Evolutionary conservation across 2,329 filamentous ascomycete genomes (phyloP).

Genomic region (Beauveria varroae): DNA sequence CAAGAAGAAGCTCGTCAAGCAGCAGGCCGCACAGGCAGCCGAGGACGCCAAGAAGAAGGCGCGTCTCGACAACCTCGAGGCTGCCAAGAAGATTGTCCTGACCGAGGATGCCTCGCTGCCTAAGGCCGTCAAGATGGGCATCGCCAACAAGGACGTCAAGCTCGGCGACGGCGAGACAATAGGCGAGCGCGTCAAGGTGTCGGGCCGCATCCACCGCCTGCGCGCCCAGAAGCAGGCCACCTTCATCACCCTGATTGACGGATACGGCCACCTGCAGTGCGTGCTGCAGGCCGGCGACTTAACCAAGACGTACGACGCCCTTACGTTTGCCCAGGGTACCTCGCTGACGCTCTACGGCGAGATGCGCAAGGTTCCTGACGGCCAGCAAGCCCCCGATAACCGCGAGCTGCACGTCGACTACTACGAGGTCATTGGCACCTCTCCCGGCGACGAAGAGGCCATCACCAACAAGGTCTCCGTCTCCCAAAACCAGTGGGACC

Average conservation of each 20-base stretch:
- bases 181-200: constrained; percentile 70
- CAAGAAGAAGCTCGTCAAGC: constrained; percentile 79
- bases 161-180: constrained; percentile 50
- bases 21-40: constrained; percentile 62
- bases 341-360: constrained; percentile 78
- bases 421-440: constrained; percentile 71
- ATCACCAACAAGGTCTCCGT: constrained; percentile 68
- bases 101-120: constrained; percentile 66
- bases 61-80: constrained; percentile 58
- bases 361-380: constrained; percentile 71
- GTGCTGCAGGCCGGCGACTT: constrained; percentile 69
- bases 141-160: constrained; percentile 61
- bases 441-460: constrained; percentile 80
- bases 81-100: constrained; percentile 68
- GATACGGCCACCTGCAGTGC: constrained; percentile 73
- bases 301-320: constrained; percentile 84
- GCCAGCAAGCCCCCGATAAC: constrained; percentile 70
- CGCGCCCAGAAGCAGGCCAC: constrained; percentile 76
- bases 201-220: constrained; percentile 74
- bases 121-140: constrained; percentile 64
- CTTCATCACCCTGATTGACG: constrained; percentile 81
- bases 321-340: constrained; percentile 81
- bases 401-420: constrained; percentile 88
- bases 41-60: constrained; percentile 67
- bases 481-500: constrained; percentile 43